These are phyloP conservation scores for Juncus effusus DNA, from an alignment of 176 grass and related monocot species.

Conservation along the genomic window DNA sequence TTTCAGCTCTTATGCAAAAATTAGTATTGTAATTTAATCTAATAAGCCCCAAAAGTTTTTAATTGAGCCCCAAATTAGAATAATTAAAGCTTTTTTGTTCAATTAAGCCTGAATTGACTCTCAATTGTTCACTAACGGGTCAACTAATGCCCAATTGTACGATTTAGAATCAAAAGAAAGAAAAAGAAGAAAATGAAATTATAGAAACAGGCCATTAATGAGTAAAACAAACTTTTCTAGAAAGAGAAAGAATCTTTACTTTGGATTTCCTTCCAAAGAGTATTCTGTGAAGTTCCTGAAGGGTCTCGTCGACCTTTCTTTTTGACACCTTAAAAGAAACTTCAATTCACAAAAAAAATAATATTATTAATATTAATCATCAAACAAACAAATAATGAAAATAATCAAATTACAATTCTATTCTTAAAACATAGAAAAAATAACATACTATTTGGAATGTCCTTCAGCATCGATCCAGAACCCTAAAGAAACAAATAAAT, in stretches of 20 bases:
- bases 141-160: background rate
- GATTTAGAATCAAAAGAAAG: too few species aligned
- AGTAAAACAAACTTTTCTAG: too few species aligned
- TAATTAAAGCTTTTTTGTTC: background rate
- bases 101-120: background rate
- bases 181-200: too few species aligned
- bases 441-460: conserved; percentile 78
- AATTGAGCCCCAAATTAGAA: background rate
- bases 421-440: background rate
- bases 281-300: conserved; percentile 68
- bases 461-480: conserved; percentile 85
- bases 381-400: background rate
- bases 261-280: conserved; percentile 80
- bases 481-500: conserved; percentile 41
- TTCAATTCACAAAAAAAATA: conserved; percentile 24
- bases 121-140: conserved; percentile 1
- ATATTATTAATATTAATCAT: background rate
- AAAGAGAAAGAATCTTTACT: conserved; percentile 37
- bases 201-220: too few species aligned
- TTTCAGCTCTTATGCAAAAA: background rate
- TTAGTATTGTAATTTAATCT: background rate
- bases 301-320: conserved; percentile 79
- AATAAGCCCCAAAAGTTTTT: background rate
- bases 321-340: conserved; percentile 90
- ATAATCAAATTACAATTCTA: conserved; percentile 8